These are phyloP conservation scores for Eucalyptus erythrocorys DNA, from an alignment of 345 rosid genomes.

Conservation along the genomic window DNA sequence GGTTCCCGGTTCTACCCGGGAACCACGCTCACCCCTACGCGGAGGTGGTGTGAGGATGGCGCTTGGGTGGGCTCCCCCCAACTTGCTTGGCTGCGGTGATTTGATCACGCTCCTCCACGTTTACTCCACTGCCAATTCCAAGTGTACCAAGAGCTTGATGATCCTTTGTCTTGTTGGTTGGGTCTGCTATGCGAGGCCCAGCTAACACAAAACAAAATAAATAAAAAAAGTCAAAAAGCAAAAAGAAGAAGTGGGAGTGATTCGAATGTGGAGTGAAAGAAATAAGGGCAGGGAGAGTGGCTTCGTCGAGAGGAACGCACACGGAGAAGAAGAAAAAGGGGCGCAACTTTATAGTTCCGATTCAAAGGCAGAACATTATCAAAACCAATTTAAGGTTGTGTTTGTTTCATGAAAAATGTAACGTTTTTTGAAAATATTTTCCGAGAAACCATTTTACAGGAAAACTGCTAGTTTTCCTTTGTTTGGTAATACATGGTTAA, in stretches of 20 bases:
- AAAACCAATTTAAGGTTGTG: no score
- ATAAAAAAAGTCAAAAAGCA: neutral
- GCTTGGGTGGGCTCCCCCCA: neutral
- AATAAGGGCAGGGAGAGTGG: neutral
- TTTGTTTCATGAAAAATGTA: no score
- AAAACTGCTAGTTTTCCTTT: no score
- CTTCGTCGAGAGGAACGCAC: accelerated
- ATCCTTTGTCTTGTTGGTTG: neutral
- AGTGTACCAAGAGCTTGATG: neutral
- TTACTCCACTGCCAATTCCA: neutral
- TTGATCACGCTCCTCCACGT: neutral
- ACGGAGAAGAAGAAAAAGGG: neutral
- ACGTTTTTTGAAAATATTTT: no score
- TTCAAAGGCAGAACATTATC: neutral
- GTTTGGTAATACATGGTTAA: no score
- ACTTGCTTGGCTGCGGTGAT: no score
- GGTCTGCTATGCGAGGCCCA: neutral
- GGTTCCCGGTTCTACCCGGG: no score
- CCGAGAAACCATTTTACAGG: no score
- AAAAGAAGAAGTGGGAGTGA: neutral
- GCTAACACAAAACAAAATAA: neutral
- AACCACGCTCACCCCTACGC: no score
- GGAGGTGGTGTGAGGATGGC: neutral
- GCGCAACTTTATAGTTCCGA: neutral
- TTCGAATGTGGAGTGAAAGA: neutral